These are phyloP conservation scores for Nigrospora sphaerica DNA, from an alignment of 2,329 filamentous ascomycete species.

Conservation along the genomic window DNA sequence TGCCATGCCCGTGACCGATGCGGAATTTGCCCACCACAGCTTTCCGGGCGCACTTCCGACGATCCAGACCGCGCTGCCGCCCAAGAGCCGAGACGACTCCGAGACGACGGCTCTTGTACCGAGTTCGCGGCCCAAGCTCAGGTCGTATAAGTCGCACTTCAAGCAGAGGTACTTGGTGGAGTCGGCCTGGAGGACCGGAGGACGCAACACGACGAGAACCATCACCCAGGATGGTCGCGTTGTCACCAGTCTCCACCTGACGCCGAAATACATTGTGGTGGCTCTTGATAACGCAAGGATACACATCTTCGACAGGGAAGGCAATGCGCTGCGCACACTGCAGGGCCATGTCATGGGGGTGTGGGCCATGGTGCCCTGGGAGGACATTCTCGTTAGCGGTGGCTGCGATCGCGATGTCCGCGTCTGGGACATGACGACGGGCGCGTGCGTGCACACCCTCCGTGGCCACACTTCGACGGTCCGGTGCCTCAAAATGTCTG, in stretches of 20 bases:
- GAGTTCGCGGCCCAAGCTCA: constrained; percentile 52
- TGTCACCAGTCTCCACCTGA: constrained; percentile 90
- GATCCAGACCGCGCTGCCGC: constrained; percentile 10
- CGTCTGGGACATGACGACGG: constrained; percentile 92
- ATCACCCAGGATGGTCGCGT: constrained; percentile 96
- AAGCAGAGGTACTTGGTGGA: constrained; percentile 97
- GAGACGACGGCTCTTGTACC: not conserved
- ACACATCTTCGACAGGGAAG: constrained; percentile 91
- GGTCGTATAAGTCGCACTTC: constrained; percentile 93
- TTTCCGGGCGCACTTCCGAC: constrained; percentile 37
- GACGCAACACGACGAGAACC: constrained; percentile 73
- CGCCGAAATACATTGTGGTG: constrained; percentile 93
- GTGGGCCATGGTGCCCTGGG: constrained; percentile 99
- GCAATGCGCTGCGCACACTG: constrained; percentile 79
- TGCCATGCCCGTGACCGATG: constrained; percentile 24
- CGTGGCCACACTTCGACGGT: constrained; percentile 96
- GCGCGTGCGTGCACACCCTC: constrained; percentile 71
- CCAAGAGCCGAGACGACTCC: constrained; percentile 3
- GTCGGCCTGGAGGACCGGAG: constrained; percentile 90
- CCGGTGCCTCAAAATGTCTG: constrained; percentile 94
- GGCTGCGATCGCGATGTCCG: constrained; percentile 94
- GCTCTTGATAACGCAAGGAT: constrained; percentile 98
- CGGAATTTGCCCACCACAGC: constrained; percentile 27
- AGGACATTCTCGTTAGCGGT: constrained; percentile 88
- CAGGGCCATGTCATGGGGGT: constrained; percentile 98